These are phyloP conservation scores for Hypoxylon sp. DNA, from an alignment of 2,329 filamentous ascomycete genomes.

Conservation along the genomic window DNA sequence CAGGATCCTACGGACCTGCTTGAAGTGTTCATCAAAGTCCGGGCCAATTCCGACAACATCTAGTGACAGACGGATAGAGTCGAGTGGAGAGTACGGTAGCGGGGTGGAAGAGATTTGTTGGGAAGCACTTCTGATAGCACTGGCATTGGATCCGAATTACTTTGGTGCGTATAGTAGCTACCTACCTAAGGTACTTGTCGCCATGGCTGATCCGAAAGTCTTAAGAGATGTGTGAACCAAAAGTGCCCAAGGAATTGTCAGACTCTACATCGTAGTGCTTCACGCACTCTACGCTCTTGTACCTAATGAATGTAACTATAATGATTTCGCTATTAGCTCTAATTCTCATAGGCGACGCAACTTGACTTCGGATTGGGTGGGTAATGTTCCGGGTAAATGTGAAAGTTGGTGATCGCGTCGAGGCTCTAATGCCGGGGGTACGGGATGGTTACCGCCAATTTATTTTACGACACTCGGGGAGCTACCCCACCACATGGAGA, in stretches of 20 bases:
- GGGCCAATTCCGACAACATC: no score
- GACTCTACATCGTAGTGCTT: neutral
- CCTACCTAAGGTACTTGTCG: neutral
- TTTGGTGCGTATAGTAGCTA: neutral
- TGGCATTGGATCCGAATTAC: neutral
- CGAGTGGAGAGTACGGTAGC: neutral
- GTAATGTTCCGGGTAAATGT: conserved; percentile 30
- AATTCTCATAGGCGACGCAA: no score
- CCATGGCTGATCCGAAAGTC: neutral
- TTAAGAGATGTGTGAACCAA: neutral
- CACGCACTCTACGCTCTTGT: neutral
- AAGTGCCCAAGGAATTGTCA: neutral
- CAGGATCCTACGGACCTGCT: conserved; percentile 29
- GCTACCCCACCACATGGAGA: conserved; percentile 15
- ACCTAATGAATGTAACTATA: neutral
- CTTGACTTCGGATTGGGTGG: conserved; percentile 4
- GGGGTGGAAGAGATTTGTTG: neutral
- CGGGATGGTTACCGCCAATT: conserved; percentile 31
- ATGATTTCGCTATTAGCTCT: neutral
- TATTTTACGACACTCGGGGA: conserved; percentile 10
- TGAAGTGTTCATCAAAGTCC: conserved; percentile 22
- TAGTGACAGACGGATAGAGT: neutral
- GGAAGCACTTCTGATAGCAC: neutral
- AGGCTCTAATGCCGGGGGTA: conserved; percentile 33
- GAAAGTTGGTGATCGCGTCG: neutral